Conservation (phyloP, 2,329 filamentous ascomycete species). For the Alternaria solani region DNA sequence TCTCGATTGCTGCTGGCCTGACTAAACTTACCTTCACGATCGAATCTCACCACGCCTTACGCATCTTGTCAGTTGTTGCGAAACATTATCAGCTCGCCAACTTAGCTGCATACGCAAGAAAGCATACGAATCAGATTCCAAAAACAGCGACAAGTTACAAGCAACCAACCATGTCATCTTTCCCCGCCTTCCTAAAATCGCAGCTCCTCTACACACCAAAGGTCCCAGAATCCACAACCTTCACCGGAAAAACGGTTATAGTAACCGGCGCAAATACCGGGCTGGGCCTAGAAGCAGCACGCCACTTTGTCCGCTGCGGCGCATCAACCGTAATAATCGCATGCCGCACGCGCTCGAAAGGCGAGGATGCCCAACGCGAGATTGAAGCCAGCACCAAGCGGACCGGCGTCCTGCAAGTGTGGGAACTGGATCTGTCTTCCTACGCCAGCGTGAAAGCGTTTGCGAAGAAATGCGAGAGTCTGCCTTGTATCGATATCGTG, state of each 20-base stretch:
- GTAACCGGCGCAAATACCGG: constrained; percentile 59
- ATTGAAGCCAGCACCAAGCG: constrained; percentile 48
- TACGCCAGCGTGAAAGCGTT: constrained; percentile 50
- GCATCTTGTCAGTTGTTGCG: neutral
- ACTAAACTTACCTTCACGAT: neutral
- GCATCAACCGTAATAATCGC: constrained; percentile 53
- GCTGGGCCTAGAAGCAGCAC: constrained; percentile 35
- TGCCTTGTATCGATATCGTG: constrained; percentile 37
- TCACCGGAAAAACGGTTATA: constrained; percentile 49
- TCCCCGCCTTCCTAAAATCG: constrained; percentile 7
- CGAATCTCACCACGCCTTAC: neutral
- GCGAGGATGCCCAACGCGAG: constrained; percentile 48
- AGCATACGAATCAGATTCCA: no score
- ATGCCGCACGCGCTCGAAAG: constrained; percentile 51
- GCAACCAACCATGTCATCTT: constrained; percentile 4
- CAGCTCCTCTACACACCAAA: constrained; percentile 9
- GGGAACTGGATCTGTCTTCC: constrained; percentile 53
- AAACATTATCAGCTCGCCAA: no score
- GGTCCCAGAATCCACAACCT: constrained; percentile 3
- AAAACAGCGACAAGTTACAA: neutral
- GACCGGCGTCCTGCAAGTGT: constrained; percentile 51
- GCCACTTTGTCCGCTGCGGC: constrained; percentile 51
- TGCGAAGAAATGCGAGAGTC: constrained; percentile 28
- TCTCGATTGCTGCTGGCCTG: neutral
- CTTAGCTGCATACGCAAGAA: no score